Percentiles rank a stretch among this genome's conserved stretches.
Evolutionary conservation across 371 early-diverging fungal genomes (phyloP).

Genomic region (Mucor plumbeus): DNA sequence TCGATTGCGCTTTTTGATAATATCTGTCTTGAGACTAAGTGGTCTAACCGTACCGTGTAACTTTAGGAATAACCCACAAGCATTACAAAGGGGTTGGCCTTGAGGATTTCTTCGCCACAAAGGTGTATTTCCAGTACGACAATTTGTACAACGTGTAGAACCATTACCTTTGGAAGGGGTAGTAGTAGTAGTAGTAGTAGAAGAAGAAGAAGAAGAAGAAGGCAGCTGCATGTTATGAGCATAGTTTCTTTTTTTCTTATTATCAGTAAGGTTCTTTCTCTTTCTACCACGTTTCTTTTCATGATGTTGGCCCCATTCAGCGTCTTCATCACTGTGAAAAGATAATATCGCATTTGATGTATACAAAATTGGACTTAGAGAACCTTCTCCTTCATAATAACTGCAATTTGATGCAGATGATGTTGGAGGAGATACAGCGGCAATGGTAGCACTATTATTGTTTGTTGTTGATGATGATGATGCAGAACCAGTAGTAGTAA

Average conservation of each 20-base stretch:
- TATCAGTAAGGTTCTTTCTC: not conserved
- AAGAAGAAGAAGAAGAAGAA: not conserved
- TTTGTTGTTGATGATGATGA: not conserved
- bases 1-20: constrained; percentile 41
- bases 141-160: constrained; percentile 29
- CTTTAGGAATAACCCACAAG: constrained; percentile 38
- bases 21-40: constrained; percentile 40
- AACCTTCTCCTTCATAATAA: constrained; percentile 9
- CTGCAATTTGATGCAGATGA: constrained; percentile 20
- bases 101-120: constrained; percentile 40
- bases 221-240: too few species aligned
- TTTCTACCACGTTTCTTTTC: constrained; percentile 17
- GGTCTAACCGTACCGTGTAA: constrained; percentile 39
- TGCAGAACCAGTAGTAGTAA: not conserved
- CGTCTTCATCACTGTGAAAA: constrained; percentile 10
- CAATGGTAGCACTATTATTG: not conserved
- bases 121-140: constrained; percentile 34
- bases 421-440: constrained; percentile 1
- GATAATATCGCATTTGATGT: not conserved
- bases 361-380: not conserved
- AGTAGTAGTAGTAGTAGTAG: too few species aligned
- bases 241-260: not conserved
- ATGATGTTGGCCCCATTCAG: constrained; percentile 10
- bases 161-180: not conserved
- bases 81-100: constrained; percentile 39